A percentile compares a stretch with the other conserved stretches of the same genome.
phyloP scores from a whole-genome alignment of 352 stramenopile species.

The Phytophthora sansomeana region DNA sequence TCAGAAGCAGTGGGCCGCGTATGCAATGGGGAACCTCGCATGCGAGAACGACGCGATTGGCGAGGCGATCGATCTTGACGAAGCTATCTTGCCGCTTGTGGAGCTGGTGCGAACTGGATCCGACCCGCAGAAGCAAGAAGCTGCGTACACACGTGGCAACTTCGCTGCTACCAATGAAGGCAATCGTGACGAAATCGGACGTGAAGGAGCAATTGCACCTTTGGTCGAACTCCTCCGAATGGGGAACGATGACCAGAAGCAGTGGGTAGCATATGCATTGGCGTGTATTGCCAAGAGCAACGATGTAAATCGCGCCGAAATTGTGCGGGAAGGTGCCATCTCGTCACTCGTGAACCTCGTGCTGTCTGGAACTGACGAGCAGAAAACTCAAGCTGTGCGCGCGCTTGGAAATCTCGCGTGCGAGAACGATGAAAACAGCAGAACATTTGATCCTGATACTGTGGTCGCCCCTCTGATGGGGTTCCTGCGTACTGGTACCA shows the following conservation, averaged over 20 bases:
- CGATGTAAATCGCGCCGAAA: constrained; percentile 1
- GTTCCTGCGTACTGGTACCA: constrained; percentile 8
- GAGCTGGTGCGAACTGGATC: constrained; percentile 24
- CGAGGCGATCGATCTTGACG: constrained; percentile 10
- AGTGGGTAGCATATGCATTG: constrained; percentile 15
- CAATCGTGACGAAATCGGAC: constrained; percentile 22
- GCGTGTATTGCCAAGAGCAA: constrained; percentile 17
- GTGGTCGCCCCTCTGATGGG: constrained; percentile 7
- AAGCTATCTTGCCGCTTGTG: constrained; percentile 27
- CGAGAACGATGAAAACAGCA: neutral
- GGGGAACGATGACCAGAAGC: constrained; percentile 9
- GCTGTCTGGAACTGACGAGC: constrained; percentile 4
- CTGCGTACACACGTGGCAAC: constrained; percentile 25
- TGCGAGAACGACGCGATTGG: constrained; percentile 19
- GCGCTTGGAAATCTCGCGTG: constrained; percentile 11
- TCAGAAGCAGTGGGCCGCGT: constrained; percentile 29
- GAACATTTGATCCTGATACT: neutral
- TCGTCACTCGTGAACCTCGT: constrained; percentile 8
- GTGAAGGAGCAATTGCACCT: constrained; percentile 23
- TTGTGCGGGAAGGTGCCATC: constrained; percentile 18
- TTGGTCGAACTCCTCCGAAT: constrained; percentile 15
- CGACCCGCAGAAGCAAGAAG: constrained; percentile 28
- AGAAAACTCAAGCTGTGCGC: constrained; percentile 10
- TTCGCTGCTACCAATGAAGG: constrained; percentile 12
- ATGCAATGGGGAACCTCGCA: constrained; percentile 29